phyloP scores from a whole-genome alignment of 371 early-diverging fungal species.

The Mortierella sp. region DNA sequence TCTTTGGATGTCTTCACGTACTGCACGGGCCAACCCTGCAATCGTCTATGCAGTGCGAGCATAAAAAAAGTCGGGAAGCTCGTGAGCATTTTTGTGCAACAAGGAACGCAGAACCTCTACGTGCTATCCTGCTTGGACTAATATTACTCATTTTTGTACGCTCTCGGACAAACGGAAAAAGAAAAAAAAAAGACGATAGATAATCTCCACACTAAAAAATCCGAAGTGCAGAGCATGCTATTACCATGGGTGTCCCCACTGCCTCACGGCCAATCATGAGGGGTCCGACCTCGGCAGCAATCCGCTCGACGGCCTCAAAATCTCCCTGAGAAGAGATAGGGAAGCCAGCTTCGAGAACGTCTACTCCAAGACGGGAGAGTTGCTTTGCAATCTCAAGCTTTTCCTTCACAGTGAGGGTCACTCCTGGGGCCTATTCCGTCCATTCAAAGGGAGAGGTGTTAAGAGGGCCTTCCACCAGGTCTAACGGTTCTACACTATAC shows the following conservation, averaged over 20 bases:
- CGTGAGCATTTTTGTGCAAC: neutral
- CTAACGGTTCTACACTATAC: too few relatives aligned
- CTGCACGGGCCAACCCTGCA: slow-evolving; percentile 90
- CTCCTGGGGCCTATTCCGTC: slow-evolving; percentile 87
- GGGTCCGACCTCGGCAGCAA: slow-evolving; percentile 91
- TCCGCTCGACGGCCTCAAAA: slow-evolving; percentile 94
- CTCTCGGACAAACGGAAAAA: neutral
- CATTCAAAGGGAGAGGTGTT: neutral
- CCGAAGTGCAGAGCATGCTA: slow-evolving; percentile 7
- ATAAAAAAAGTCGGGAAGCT: neutral
- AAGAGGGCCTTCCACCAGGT: neutral
- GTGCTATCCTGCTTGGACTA: slow-evolving; percentile 10
- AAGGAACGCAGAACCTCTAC: neutral
- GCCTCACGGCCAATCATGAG: slow-evolving; percentile 84
- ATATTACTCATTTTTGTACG: too few relatives aligned
- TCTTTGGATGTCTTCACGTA: slow-evolving; percentile 85
- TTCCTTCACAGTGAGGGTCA: slow-evolving; percentile 90
- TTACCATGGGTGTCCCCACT: slow-evolving; percentile 86
- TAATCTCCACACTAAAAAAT: too few relatives aligned
- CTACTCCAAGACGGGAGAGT: slow-evolving; percentile 91
- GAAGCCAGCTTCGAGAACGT: slow-evolving; percentile 96
- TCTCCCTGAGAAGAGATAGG: slow-evolving; percentile 94
- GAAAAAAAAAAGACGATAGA: neutral
- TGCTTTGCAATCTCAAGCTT: slow-evolving; percentile 94
- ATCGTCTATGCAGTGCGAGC: slow-evolving; percentile 65